phyloP scores from a whole-genome alignment of 805 yeast genomes.

The Lipomyces lipofer region DNA sequence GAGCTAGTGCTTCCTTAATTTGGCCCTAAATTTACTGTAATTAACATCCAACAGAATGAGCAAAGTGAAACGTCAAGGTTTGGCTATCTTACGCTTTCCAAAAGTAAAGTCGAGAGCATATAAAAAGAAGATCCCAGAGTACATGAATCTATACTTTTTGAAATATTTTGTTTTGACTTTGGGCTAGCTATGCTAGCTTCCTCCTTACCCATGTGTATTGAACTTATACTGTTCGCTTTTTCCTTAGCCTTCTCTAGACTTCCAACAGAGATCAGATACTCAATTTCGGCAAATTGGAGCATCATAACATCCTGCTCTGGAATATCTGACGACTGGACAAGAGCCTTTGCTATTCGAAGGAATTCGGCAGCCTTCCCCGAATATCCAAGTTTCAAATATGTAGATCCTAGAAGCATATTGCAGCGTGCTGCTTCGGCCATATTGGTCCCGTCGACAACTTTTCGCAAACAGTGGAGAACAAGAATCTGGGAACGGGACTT shows the following conservation, averaged over 20 bases:
- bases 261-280: constrained; percentile 15
- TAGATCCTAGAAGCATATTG: not conserved
- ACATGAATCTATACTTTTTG: not conserved
- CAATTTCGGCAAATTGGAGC: constrained; percentile 7
- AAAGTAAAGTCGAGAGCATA: constrained; percentile 9
- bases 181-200: no score
- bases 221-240: no score
- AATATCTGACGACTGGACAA: not conserved
- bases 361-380: constrained; percentile 9
- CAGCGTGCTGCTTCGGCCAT: not conserved
- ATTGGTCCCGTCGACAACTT: constrained; percentile 1
- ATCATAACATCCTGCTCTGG: not conserved
- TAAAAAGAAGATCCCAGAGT: not conserved
- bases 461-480: constrained; percentile 8
- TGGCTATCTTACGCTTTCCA: constrained; percentile 19
- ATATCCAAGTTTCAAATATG: constrained; percentile 11
- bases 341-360: constrained; percentile 1
- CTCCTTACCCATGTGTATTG: no score
- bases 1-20: constrained; percentile 5
- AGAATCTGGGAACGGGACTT: not conserved
- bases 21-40: no score
- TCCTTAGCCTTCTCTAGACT: constrained; percentile 17
- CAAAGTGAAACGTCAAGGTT: not conserved
- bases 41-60: constrained; percentile 1
- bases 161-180: not conserved